phyloP scores from a whole-genome alignment of 768 basidiomycete species.

The Multifurca ochricompacta region DNA sequence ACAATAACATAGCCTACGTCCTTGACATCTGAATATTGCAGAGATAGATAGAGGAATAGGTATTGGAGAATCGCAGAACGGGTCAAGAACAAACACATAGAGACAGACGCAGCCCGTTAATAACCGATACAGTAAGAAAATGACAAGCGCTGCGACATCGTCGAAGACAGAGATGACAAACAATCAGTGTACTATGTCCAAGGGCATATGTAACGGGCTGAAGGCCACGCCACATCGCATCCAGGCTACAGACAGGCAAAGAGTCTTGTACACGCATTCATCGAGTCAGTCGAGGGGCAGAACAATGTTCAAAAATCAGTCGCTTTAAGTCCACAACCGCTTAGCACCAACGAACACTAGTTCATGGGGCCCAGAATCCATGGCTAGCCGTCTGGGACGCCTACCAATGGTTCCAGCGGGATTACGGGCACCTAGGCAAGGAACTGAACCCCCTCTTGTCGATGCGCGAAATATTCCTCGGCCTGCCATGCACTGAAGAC shows the following conservation, averaged over 20 bases:
- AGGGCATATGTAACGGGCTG: slow-evolving; percentile 33
- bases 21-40: slow-evolving; percentile 78
- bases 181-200: slow-evolving; percentile 31
- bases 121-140: slow-evolving; percentile 31
- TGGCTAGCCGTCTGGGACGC: slow-evolving; percentile 26
- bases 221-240: slow-evolving; percentile 35
- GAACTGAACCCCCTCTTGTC: slow-evolving; percentile 25
- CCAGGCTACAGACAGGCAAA: slow-evolving; percentile 48
- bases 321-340: slow-evolving; percentile 43
- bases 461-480: slow-evolving; percentile 28
- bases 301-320: slow-evolving; percentile 31
- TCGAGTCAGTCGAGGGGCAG: slow-evolving; percentile 33
- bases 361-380: slow-evolving; percentile 36
- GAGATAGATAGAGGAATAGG: slow-evolving; percentile 23
- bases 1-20: slow-evolving; percentile 97
- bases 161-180: slow-evolving; percentile 29
- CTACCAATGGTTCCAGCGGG: slow-evolving; percentile 20
- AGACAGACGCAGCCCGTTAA: slow-evolving; percentile 41
- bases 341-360: slow-evolving; percentile 42
- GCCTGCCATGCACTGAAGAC: slow-evolving; percentile 31
- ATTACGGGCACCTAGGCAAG: slow-evolving; percentile 20
- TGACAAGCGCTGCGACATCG: slow-evolving; percentile 45
- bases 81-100: slow-evolving; percentile 28
- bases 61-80: slow-evolving; percentile 23
- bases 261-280: slow-evolving; percentile 38